phyloP scores from a whole-genome alignment of 768 basidiomycete species.

The Leucocoprinus leucothites region DNA sequence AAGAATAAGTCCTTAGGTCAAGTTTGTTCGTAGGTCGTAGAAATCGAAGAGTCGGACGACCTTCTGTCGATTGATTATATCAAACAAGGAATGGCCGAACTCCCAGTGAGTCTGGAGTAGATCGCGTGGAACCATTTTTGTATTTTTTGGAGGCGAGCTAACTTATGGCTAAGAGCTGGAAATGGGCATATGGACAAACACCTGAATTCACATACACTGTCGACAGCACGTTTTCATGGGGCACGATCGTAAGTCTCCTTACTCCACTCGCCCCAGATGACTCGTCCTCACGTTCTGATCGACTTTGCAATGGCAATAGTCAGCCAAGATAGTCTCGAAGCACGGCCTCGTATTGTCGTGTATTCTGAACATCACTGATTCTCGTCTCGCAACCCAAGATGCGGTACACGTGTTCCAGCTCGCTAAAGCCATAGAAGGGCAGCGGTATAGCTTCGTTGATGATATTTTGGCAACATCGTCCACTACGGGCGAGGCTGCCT shows the following conservation, averaged over 20 bases:
- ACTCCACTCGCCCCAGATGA: too few species aligned
- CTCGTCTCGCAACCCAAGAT: slow-evolving; percentile 14
- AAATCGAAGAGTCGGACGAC: slow-evolving; percentile 44
- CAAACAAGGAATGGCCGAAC: slow-evolving; percentile 63
- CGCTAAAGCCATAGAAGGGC: slow-evolving; percentile 20
- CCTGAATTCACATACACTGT: slow-evolving; percentile 82
- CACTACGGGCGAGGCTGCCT: not conserved
- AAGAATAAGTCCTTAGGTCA: not conserved
- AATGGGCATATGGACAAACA: slow-evolving; percentile 91
- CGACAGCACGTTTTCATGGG: slow-evolving; percentile 46
- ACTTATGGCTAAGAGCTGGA: slow-evolving; percentile 65
- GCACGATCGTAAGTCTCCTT: slow-evolving; percentile 17
- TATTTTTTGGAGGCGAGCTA: not conserved
- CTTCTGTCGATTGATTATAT: slow-evolving; percentile 56
- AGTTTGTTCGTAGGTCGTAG: slow-evolving; percentile 27
- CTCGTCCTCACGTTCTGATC: not conserved
- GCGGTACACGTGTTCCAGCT: slow-evolving; percentile 13
- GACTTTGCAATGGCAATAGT: slow-evolving; percentile 26
- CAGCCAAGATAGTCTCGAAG: slow-evolving; percentile 51
- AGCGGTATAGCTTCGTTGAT: slow-evolving; percentile 32
- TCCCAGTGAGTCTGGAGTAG: slow-evolving; percentile 47
- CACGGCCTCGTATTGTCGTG: slow-evolving; percentile 64
- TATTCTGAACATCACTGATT: slow-evolving; percentile 24
- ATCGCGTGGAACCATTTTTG: not conserved
- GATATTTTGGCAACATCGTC: not conserved